These are phyloP conservation scores for Mycena rebaudengoi DNA, from an alignment of 768 basidiomycete species.

Conservation along the genomic window DNA sequence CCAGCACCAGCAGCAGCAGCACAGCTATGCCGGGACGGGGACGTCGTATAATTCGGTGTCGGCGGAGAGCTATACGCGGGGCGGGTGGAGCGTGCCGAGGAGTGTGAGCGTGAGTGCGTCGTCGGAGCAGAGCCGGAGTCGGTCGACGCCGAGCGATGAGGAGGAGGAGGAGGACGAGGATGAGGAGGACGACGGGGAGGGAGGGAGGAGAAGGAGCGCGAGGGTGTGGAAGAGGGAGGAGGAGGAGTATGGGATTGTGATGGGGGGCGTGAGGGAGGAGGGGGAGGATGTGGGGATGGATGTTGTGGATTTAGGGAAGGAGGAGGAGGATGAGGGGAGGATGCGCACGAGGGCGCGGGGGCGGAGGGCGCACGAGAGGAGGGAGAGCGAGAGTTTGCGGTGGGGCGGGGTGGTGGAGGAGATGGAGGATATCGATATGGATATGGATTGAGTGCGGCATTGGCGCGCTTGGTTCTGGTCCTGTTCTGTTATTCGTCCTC, in stretches of 20 bases:
- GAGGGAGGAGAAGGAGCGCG: slow-evolving; percentile 31
- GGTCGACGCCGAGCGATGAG: slow-evolving; percentile 38
- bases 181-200: slow-evolving; percentile 29
- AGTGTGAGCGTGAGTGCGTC: slow-evolving; percentile 58
- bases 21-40: too few relatives aligned
- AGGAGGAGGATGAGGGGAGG: slow-evolving; percentile 28
- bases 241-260: slow-evolving; percentile 45
- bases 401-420: slow-evolving; percentile 50
- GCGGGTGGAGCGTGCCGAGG: slow-evolving; percentile 63
- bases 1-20: slow-evolving; percentile 39
- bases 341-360: slow-evolving; percentile 35
- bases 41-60: too few relatives aligned
- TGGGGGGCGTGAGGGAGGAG: slow-evolving; percentile 51
- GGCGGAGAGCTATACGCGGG: slow-evolving; percentile 27
- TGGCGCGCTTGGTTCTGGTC: too few relatives aligned
- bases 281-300: slow-evolving; percentile 60
- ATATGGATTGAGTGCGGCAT: slow-evolving; percentile 65
- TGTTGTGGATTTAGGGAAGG: too few relatives aligned
- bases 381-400: slow-evolving; percentile 49
- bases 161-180: slow-evolving; percentile 38
- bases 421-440: slow-evolving; percentile 68
- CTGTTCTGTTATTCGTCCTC: too few relatives aligned
- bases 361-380: slow-evolving; percentile 23
- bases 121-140: slow-evolving; percentile 37
- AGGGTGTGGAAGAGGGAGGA: slow-evolving; percentile 51